phyloP scores from a whole-genome alignment of 2,329 filamentous ascomycete species.

The Talaromyces funiculosus region DNA sequence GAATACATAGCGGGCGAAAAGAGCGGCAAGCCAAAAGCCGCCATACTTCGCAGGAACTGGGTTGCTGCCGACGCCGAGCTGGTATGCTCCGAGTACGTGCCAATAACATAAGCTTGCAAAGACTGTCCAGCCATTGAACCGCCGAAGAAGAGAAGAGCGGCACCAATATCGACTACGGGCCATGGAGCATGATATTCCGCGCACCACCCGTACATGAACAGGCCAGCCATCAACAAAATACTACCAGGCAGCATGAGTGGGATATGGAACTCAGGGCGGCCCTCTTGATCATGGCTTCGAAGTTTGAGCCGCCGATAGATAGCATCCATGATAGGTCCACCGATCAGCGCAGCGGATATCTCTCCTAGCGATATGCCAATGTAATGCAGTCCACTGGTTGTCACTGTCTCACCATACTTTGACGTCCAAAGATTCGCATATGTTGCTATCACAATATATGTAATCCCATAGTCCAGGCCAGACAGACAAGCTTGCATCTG shows the following conservation, averaged over 20 bases:
- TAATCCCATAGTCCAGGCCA: conserved; percentile 43
- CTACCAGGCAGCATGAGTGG: conserved; percentile 53
- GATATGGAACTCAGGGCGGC: conserved; percentile 46
- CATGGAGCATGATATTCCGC: conserved; percentile 45
- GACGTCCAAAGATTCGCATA: conserved; percentile 38
- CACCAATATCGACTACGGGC: neutral
- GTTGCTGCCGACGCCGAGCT: conserved; percentile 44
- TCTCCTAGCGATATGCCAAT: conserved; percentile 46
- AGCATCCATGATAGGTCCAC: conserved; percentile 25
- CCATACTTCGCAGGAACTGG: conserved; percentile 48
- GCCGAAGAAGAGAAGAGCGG: neutral
- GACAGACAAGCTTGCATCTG: conserved; percentile 45
- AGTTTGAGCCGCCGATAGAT: conserved; percentile 30
- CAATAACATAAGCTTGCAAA: neutral
- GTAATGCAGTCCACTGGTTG: conserved; percentile 30
- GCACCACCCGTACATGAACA: conserved; percentile 57
- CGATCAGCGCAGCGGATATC: conserved; percentile 29
- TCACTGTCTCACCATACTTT: conserved; percentile 46
- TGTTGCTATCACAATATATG: conserved; percentile 29
- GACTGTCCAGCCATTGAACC: neutral
- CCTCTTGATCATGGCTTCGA: conserved; percentile 33
- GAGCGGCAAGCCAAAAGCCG: conserved; percentile 53
- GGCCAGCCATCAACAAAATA: conserved; percentile 49
- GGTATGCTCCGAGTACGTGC: conserved; percentile 31
- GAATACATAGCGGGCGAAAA: conserved; percentile 48